These are phyloP conservation scores for Fusarium papillatum DNA, from an alignment of 2,329 filamentous ascomycete species.

Conservation along the genomic window DNA sequence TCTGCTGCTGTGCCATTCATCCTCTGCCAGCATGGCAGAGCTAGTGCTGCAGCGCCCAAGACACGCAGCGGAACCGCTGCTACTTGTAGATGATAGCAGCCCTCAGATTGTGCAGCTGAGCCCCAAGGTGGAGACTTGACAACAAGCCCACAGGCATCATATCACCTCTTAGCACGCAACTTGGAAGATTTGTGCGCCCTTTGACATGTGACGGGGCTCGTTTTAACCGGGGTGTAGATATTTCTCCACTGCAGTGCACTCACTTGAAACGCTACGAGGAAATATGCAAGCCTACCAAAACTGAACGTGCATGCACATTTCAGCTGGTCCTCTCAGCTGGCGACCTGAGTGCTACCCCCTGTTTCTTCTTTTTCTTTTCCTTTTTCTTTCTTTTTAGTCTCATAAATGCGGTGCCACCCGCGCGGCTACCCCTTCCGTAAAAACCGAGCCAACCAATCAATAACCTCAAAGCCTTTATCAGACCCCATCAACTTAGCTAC, in stretches of 20 bases:
- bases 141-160: neutral
- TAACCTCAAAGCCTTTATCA: neutral
- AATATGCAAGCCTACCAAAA: neutral
- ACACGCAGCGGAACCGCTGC: neutral
- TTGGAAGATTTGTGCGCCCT: neutral
- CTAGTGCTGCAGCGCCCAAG: neutral
- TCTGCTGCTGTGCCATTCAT: neutral
- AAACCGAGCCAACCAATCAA: neutral
- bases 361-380: neutral
- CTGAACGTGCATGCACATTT: neutral
- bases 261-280: neutral
- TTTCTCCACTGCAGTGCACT: neutral
- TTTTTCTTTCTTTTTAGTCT: neutral
- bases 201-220: neutral
- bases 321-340: neutral
- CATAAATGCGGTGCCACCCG: neutral
- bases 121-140: neutral
- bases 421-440: neutral
- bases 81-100: neutral
- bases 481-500: neutral
- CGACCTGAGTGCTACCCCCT: neutral
- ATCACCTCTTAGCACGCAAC: neutral
- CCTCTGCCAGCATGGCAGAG: neutral
- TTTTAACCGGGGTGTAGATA: neutral
- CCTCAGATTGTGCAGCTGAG: neutral